Evolutionary conservation across 345 rosid genomes (phyloP), one percentile per base, ranked within the genome.

Genomic region (Lepidium sativum): DNA sequence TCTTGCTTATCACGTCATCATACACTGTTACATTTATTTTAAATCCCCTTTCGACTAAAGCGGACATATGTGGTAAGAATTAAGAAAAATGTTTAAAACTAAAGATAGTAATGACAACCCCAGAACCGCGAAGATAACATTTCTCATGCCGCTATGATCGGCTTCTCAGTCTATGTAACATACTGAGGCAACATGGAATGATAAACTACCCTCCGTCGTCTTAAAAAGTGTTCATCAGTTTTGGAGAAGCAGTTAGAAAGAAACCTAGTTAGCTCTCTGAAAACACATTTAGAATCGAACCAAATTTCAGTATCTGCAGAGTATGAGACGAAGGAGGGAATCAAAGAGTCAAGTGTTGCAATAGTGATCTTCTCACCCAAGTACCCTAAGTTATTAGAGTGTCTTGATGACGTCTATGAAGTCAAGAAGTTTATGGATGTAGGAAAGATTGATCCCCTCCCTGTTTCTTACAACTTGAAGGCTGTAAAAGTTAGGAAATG

Each of bases 381-480:
- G 51, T 59, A 39, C 1, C 66, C 73, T 29, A 39, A 40, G 15
- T 59, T 67, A 32, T 11, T 18, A 32, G 0, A 41, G 13, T 59
- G 52, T 4, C 66, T 68, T 49, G 67, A 60, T 31, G 73, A 68
- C 43, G 52, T 68, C 6, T 43, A 50, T 17, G 52, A 59, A 51
- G 59, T 68, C 43, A 59, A 68, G 60, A 68, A 29, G 16, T 59
- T 58, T 20, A 59, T 49, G 67, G 67, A 68, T 18, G 17, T 35
- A 29, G 60, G 60, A 8, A 10, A 59, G 16, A 49, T 68, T 17
- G 15, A 40, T n/a, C 17, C 44, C 10, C 32, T 68, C 18, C 67
- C 73, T 13, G 9, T 68, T 60, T 59, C 59, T 49, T 59, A 49
- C 43, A n/a, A 3, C 0, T 1, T 50, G 18, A 31, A 49, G 21